Evolutionary conservation across 179 eudicot genomes (phyloP).

Genomic region (Amaranthus tricolor): DNA sequence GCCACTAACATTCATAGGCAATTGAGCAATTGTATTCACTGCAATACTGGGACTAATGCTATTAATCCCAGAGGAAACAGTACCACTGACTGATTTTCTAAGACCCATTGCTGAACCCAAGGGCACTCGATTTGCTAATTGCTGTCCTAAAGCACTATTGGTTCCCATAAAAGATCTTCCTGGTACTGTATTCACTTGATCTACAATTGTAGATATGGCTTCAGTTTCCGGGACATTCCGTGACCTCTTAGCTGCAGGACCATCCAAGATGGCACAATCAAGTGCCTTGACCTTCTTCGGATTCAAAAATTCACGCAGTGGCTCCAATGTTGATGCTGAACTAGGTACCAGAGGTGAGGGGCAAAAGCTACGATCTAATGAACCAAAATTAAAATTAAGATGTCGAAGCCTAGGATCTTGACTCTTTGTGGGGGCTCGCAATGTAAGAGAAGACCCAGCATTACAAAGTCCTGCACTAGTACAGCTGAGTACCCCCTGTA

Average conservation of each 20-base stretch:
- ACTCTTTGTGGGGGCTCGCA: conserved; percentile 49
- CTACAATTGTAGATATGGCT: conserved; percentile 20
- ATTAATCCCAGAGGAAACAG: conserved; percentile 32
- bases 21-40: conserved; percentile 31
- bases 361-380: conserved; percentile 35
- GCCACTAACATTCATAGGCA: conserved; percentile 30
- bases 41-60: conserved; percentile 20
- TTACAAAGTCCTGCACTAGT: conserved; percentile 27
- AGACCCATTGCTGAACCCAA: conserved; percentile 37
- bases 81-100: conserved; percentile 30
- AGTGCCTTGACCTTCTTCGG: conserved; percentile 47
- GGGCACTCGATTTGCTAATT: conserved; percentile 30
- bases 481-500: conserved; percentile 37
- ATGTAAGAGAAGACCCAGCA: conserved; percentile 31
- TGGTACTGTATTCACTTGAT: conserved; percentile 24
- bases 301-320: conserved; percentile 35
- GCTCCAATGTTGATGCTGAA: conserved; percentile 39
- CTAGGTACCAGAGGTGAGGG: conserved; percentile 29
- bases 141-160: conserved; percentile 34
- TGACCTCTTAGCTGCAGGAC: conserved; percentile 64
- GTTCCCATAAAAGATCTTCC: conserved; percentile 44
- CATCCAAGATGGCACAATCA: conserved; percentile 45
- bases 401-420: conserved; percentile 87
- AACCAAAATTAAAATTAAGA: conserved; percentile 37
- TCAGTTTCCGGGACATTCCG: conserved; percentile 43